Base-by-base conservation (phyloP, 768 basidiomycete genomes). In the Paxillus rubicundulus region DNA sequence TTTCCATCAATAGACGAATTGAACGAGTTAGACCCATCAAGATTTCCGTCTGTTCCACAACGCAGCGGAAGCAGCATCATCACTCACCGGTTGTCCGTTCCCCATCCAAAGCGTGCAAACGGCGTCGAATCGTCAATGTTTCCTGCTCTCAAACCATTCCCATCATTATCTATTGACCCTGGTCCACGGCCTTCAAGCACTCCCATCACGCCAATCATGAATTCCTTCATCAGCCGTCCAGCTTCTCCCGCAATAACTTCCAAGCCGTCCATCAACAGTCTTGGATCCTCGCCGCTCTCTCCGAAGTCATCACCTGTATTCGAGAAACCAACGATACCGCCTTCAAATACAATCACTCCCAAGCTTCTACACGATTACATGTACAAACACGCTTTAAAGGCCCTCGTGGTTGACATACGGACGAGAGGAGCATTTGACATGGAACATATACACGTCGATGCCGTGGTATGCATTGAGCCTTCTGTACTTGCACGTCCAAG, bases 401-500 rank as follows among this genome's bases (percentile, higher is more conserved):
- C 92, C 3, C 76, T 98, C 2, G 60, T 97, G 13, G 77, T 98
- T 17, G 95, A 97, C 66, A 82, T 94, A 17, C 79, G 95, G n/a
- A 77, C 81, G 16, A 78, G 91, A 28, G 83, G 79, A 9, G 87
- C 89, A 44, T 95, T 89, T 61, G 83, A 92, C 55, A 70, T 62
- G 16, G 90, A 86, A 49, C 84, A 87, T 54, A 87, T 97, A 52
- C 80, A 76, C 49, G 78, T 74, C 3, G 75, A 82, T 55, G 80
- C 86, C 7, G 77, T 88, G 2, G 84, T 93, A 1, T 95, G 92
- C 69, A 76, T 97, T 18, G 94, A 98, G 69, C 92, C 94, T 6
- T 78, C 78, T 1, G 82, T 96, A 5, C 75, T 92, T 18, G 61
- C 77, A 51, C 79, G 91, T 42, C 72, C 82, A 55, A 82, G 78